phyloP scores from a whole-genome alignment of 2,329 filamentous ascomycete genomes.

The Sphaceloma murrayae region DNA sequence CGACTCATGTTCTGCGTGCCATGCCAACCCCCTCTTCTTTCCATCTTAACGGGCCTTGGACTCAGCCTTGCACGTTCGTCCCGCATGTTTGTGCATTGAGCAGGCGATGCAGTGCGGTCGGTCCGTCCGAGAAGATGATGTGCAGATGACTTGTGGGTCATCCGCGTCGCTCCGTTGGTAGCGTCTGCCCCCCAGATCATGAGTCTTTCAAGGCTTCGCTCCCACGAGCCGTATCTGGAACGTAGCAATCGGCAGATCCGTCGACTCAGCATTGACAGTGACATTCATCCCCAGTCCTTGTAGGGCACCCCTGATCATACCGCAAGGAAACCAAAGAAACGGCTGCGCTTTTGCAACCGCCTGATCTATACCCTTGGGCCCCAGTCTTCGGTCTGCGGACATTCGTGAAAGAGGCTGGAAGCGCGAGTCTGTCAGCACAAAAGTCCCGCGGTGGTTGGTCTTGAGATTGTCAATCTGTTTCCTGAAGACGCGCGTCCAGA shows the following conservation, averaged over 20 bases:
- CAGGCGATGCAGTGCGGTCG: no score
- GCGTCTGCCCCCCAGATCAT: neutral
- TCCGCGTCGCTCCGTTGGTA: no score
- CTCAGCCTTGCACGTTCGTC: no score
- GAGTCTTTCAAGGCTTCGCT: constrained; percentile 47
- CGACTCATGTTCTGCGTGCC: no score
- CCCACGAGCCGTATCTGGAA: constrained; percentile 90
- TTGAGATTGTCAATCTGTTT: constrained; percentile 99
- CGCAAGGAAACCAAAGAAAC: constrained; percentile 94
- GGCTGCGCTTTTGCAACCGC: constrained; percentile 65
- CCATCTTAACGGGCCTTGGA: no score
- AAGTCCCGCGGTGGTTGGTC: constrained; percentile 94
- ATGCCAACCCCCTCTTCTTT: no score
- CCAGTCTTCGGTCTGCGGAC: constrained; percentile 56
- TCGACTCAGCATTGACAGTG: constrained; percentile 82
- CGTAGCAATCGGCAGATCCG: constrained; percentile 74
- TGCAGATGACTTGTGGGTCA: no score
- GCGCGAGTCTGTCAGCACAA: constrained; percentile 85
- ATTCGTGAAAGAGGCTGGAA: constrained; percentile 85
- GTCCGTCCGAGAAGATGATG: no score
- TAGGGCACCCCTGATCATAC: constrained; percentile 81
- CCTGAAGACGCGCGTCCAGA: constrained; percentile 88
- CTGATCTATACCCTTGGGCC: constrained; percentile 27
- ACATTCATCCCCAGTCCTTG: constrained; percentile 85
- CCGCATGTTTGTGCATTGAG: no score